Percentiles rank a stretch among this genome's conserved stretches.
phyloP scores from a whole-genome alignment of 352 stramenopile genomes.

The Pseudoperonospora humuli region DNA sequence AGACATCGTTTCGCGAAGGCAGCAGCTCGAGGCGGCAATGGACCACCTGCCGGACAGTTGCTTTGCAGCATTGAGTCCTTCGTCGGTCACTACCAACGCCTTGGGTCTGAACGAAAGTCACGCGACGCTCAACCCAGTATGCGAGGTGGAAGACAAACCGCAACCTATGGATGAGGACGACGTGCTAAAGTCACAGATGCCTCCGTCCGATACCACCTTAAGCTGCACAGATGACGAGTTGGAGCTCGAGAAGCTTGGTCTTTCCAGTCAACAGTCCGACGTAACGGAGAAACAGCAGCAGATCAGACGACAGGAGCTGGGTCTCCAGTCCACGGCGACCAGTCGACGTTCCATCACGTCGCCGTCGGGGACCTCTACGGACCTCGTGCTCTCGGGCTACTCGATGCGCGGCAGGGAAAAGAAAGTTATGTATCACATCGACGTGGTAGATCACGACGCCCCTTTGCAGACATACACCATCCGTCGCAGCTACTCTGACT shows the following conservation, averaged over 20 bases:
- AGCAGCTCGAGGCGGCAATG: conserved; percentile 58
- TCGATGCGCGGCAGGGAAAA: conserved; percentile 63
- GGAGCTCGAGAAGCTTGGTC: conserved; percentile 20
- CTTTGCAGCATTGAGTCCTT: conserved; percentile 30
- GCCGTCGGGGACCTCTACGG: conserved; percentile 27
- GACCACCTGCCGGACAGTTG: conserved; percentile 63
- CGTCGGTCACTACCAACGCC: conserved; percentile 10
- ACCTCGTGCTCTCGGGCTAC: conserved; percentile 66
- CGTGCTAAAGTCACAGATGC: conserved; percentile 9
- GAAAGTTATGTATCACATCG: conserved; percentile 85
- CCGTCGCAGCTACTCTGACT: conserved; percentile 76
- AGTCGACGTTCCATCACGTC: conserved; percentile 40
- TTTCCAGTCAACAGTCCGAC: conserved; percentile 8
- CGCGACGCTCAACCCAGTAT: conserved; percentile 19
- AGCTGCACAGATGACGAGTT: conserved; percentile 27
- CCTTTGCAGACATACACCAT: conserved; percentile 83
- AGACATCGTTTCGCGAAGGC: conserved; percentile 42
- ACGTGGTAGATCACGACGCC: conserved; percentile 63
- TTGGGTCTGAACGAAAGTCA: conserved; percentile 5
- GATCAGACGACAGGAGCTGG: conserved; percentile 13
- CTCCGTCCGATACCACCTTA: conserved; percentile 20
- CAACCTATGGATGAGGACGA: conserved; percentile 30
- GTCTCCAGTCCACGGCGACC: conserved; percentile 22
- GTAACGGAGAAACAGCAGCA: conserved; percentile 2
- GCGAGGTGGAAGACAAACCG: conserved; percentile 27